Evolutionary conservation across 2,329 filamentous ascomycete species (phyloP).

Genomic region (Pyricularia grisea): DNA sequence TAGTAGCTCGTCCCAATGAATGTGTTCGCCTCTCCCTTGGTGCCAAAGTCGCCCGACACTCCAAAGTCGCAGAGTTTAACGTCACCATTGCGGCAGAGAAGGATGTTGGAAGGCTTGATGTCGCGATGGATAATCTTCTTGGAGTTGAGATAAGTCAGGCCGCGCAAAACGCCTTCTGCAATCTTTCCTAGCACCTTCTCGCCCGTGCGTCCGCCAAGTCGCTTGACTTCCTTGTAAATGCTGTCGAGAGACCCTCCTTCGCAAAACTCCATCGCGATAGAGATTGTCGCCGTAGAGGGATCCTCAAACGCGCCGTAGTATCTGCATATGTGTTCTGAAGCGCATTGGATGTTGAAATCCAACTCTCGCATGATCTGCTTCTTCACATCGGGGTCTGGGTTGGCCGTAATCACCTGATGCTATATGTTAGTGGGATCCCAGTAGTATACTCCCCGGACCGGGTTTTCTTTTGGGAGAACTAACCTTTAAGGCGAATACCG

Average conservation of each 20-base stretch:
- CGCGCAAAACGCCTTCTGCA: slow-evolving; percentile 86
- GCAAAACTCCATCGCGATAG: slow-evolving; percentile 98
- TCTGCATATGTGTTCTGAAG: slow-evolving; percentile 89
- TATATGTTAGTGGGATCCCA: not conserved
- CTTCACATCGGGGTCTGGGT: slow-evolving; percentile 95
- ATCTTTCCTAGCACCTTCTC: slow-evolving; percentile 97
- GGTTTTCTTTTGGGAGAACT: slow-evolving; percentile 16
- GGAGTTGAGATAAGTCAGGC: slow-evolving; percentile 87
- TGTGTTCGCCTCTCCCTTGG: slow-evolving; percentile 95
- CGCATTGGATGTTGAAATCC: slow-evolving; percentile 96
- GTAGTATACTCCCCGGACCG: too few species aligned
- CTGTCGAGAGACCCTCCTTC: slow-evolving; percentile 93
- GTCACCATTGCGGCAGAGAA: slow-evolving; percentile 83
- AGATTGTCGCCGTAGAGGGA: slow-evolving; percentile 90
- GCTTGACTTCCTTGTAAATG: slow-evolving; percentile 96
- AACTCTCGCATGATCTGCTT: slow-evolving; percentile 96
- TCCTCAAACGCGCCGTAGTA: slow-evolving; percentile 98
- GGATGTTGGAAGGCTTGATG: slow-evolving; percentile 96
- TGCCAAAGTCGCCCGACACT: slow-evolving; percentile 94
- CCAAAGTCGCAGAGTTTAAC: slow-evolving; percentile 99
- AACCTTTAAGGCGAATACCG: slow-evolving; percentile 93
- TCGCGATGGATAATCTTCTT: slow-evolving; percentile 98
- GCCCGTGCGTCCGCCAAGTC: slow-evolving; percentile 84
- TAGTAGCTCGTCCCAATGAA: slow-evolving; percentile 99
- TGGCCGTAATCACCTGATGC: slow-evolving; percentile 85